Conservation (phyloP, 2,329 filamentous ascomycete species). For the Cladosporium sp. region DNA sequence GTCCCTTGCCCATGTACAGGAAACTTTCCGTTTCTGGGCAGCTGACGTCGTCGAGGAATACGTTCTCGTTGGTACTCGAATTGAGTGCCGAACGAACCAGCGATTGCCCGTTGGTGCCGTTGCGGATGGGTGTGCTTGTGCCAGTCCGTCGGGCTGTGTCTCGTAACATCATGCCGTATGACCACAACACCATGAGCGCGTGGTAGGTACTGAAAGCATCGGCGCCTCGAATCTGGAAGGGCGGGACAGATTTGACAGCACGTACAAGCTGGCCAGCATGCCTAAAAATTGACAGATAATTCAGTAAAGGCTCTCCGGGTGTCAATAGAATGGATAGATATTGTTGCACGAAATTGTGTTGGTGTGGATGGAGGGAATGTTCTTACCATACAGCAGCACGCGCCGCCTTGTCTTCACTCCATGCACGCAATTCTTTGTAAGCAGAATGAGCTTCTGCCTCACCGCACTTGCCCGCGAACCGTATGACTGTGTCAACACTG, state of each 20-base stretch:
- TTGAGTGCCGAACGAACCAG: not conserved
- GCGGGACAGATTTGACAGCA: constrained; percentile 14
- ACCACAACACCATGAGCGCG: constrained; percentile 20
- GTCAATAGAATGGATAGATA: too few species aligned
- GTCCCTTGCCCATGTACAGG: constrained; percentile 15
- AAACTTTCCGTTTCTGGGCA: constrained; percentile 11
- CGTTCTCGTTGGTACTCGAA: not conserved
- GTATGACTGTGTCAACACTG: constrained; percentile 17
- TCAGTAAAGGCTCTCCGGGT: not conserved
- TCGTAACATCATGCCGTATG: constrained; percentile 19
- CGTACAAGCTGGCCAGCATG: constrained; percentile 18
- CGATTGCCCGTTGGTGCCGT: not conserved
- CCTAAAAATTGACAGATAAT: not conserved
- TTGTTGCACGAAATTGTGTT: too few species aligned
- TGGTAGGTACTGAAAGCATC: constrained; percentile 20
- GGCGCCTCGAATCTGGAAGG: constrained; percentile 17
- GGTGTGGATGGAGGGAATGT: not conserved
- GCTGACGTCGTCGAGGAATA: constrained; percentile 16
- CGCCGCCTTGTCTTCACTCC: constrained; percentile 17
- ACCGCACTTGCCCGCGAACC: constrained; percentile 21
- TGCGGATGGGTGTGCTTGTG: constrained; percentile 1
- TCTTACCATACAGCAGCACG: constrained; percentile 17
- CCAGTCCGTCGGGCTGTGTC: constrained; percentile 12
- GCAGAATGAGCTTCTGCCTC: constrained; percentile 20
- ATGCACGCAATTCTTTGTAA: constrained; percentile 17